Base-by-base conservation (phyloP, 495 filamentous ascomycete genomes). In the Aspergillus funiculosus region DNA sequence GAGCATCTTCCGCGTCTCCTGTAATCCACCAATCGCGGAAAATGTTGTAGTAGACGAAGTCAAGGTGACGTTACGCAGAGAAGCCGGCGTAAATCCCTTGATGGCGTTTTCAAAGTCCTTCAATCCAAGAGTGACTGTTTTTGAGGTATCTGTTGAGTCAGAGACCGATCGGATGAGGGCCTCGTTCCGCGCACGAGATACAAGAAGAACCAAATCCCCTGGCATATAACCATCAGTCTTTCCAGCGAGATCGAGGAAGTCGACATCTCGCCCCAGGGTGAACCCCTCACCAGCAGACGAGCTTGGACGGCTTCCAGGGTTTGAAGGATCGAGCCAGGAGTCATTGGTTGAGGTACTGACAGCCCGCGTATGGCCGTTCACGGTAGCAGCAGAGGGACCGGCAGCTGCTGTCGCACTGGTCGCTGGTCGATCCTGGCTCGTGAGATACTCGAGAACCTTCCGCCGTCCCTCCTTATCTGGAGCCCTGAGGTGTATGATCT, bases 211-310 rank as follows among this genome's bases (percentile, higher is more conserved):
- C 34, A 98, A 73, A 63, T 98, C 92, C 3, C 89, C 92, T 0
- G 92, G 92, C 89, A 95, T 95, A 61, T 95, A 98, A 2, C 92
- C 92, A 55, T 98, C 92, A 0, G 90, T 97, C 55, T 87, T 81
- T 13, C 90, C 88, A 4, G 94, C 89, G 38, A 97, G 71, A 40
- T 96, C 89, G 11, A 97, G 81, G 42, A 95, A 85, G 62, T 98
- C 92, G 7, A 98, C 78, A n/a, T 83, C 73, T 1, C 75, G 66
- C 43, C 83, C 82, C 8, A 89, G 64, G 1, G 81, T 60, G 55
- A 89, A 87, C 2, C 80, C 82, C 43, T 81, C 81, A 13, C 62
- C 61, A 17, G 72, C 67, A 21, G 76, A 72, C 17, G 71, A 67
- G 48, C 65, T 72, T 5, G 68, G 64, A 26, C 66, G 67, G 40